Conservation (phyloP, 495 filamentous ascomycete genomes). For the Apodospora peruviana region DNA sequence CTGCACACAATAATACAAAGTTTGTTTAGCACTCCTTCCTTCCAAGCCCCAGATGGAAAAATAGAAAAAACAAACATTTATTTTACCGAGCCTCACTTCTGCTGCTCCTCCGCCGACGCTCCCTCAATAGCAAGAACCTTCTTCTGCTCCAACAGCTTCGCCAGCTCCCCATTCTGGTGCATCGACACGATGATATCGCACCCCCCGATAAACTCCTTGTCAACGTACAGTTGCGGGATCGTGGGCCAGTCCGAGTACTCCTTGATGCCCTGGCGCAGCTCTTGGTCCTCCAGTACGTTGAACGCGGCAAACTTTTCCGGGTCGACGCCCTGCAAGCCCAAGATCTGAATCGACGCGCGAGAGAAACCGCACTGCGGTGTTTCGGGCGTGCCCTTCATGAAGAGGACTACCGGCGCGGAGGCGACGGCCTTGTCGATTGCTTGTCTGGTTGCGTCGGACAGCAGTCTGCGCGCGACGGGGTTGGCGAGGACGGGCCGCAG, state of each 20-base stretch:
- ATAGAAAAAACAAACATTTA: neutral
- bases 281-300: conserved; percentile 89
- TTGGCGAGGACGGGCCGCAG: conserved; percentile 28
- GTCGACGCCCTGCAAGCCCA: conserved; percentile 91
- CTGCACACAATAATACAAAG: too few relatives aligned
- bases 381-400: conserved; percentile 98
- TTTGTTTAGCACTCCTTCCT: too few relatives aligned
- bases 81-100: conserved; percentile 8
- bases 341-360: conserved; percentile 86
- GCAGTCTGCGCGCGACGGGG: conserved; percentile 45
- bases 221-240: conserved; percentile 91
- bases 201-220: conserved; percentile 93
- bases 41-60: neutral
- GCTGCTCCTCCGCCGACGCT: conserved; percentile 13
- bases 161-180: conserved; percentile 94
- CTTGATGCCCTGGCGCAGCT: conserved; percentile 87
- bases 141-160: conserved; percentile 88
- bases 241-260: conserved; percentile 99
- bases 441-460: conserved; percentile 68
- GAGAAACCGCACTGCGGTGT: conserved; percentile 98
- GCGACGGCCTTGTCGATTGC: conserved; percentile 85
- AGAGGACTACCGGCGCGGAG: conserved; percentile 86
- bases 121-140: conserved; percentile 50
- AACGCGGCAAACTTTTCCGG: conserved; percentile 95
- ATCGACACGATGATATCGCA: conserved; percentile 96